Evolutionary conservation across 192 early-diverging fungal genomes (phyloP).

Genomic region (Backusella macrospora): DNA sequence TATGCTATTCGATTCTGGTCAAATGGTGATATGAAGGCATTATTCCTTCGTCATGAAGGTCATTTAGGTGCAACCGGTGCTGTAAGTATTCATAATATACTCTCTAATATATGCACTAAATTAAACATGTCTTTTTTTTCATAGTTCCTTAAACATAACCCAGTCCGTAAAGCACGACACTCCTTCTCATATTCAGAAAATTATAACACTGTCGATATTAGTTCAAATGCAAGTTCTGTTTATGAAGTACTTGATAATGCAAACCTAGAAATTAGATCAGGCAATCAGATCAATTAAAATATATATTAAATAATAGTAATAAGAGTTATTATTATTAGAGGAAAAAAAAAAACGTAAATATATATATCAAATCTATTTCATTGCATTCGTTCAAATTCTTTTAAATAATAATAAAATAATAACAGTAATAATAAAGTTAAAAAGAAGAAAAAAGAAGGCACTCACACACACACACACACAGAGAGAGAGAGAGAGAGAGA

Average conservation of each 20-base stretch:
- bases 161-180: slow-evolving; percentile 41
- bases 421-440: background rate
- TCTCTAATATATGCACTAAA: background rate
- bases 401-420: too few species aligned
- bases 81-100: slow-evolving; percentile 21
- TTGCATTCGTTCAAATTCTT: too few species aligned
- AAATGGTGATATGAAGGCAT: slow-evolving; percentile 89
- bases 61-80: slow-evolving; percentile 95
- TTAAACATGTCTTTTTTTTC: background rate
- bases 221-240: slow-evolving; percentile 29
- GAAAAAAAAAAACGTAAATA: background rate
- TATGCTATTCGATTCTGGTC: slow-evolving; percentile 99
- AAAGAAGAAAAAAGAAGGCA: background rate
- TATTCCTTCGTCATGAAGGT: slow-evolving; percentile 97
- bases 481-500: too few species aligned
- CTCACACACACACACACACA: too few species aligned
- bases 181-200: slow-evolving; percentile 81
- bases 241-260: slow-evolving; percentile 36
- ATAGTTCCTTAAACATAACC: slow-evolving; percentile 61
- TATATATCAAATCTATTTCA: background rate
- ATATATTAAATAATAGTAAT: background rate
- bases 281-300: background rate
- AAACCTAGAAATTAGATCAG: slow-evolving; percentile 31
- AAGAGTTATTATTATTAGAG: background rate
- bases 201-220: slow-evolving; percentile 53